Conservation (phyloP, 352 stramenopile genomes). For the Phytophthora agathidicida region DNA sequence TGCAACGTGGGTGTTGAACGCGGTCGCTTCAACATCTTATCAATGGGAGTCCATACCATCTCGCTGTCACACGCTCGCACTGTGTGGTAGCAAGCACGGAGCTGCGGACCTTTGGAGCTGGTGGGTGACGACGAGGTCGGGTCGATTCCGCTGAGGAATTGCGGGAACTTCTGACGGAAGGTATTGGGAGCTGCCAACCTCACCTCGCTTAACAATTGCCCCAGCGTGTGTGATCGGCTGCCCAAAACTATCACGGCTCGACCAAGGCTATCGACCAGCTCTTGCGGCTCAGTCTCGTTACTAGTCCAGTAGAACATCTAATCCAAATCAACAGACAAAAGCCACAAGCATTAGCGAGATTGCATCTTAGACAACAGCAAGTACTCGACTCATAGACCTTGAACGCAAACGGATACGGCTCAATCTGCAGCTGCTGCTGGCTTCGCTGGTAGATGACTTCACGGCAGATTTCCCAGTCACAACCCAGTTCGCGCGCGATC, state of each 20-base stretch:
- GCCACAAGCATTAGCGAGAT: not conserved
- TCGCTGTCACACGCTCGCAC: not conserved
- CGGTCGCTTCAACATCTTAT: slow-evolving; percentile 25
- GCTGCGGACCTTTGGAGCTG: not conserved
- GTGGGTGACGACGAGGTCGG: not conserved
- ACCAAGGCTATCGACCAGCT: slow-evolving; percentile 13
- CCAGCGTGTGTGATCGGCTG: slow-evolving; percentile 21
- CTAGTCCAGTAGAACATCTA: slow-evolving; percentile 24
- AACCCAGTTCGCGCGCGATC: slow-evolving; percentile 14
- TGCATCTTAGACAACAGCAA: not conserved
- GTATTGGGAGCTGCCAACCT: slow-evolving; percentile 17
- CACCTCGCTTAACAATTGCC: slow-evolving; percentile 21
- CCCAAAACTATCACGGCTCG: slow-evolving; percentile 13
- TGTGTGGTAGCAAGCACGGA: slow-evolving; percentile 18
- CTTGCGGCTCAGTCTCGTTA: slow-evolving; percentile 1
- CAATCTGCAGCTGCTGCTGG: slow-evolving; percentile 13
- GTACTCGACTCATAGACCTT: slow-evolving; percentile 6
- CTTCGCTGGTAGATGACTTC: slow-evolving; percentile 25
- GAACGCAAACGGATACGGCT: slow-evolving; percentile 21
- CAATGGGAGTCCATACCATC: slow-evolving; percentile 12
- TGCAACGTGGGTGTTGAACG: not conserved
- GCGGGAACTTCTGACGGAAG: slow-evolving; percentile 18
- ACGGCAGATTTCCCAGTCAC: slow-evolving; percentile 33
- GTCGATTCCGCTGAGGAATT: slow-evolving; percentile 15
- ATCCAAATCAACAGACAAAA: not conserved